Percentiles rank a stretch among this genome's conserved stretches.
These are phyloP conservation scores for Rhododendron henanense DNA, from an alignment of 148 eudicot genomes.

Conservation along the genomic window DNA sequence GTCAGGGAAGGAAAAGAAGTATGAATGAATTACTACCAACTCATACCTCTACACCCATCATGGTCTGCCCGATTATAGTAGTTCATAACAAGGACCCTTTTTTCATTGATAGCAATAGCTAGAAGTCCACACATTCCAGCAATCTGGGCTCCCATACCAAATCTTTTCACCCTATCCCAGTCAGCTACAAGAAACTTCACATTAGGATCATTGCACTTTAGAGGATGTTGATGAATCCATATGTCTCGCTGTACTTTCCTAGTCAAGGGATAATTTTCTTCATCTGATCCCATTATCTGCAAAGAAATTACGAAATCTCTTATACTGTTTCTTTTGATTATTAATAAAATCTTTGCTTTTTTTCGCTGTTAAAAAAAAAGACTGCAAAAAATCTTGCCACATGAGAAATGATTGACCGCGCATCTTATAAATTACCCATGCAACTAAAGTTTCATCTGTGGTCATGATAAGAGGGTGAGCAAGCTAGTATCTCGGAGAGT, in stretches of 20 bases:
- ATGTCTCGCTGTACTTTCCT: constrained; percentile 89
- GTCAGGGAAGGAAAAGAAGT: background rate
- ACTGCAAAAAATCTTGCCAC: background rate
- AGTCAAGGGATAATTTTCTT: constrained; percentile 89
- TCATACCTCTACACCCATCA: constrained; percentile 80
- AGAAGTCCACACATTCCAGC: constrained; percentile 87
- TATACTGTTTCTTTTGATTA: no score
- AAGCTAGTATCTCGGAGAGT: no score
- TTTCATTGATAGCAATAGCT: constrained; percentile 74
- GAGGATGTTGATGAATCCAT: constrained; percentile 93
- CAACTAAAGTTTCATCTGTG: no score
- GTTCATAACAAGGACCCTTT: constrained; percentile 68
- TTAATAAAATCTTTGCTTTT: no score
- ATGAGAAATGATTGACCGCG: no score
- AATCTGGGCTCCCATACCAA: constrained; percentile 91
- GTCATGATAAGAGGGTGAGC: no score
- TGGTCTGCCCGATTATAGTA: constrained; percentile 95
- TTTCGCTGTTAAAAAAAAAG: no score
- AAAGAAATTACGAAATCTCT: background rate
- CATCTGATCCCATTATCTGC: constrained; percentile 80
- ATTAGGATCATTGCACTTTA: constrained; percentile 54
- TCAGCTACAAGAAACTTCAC: constrained; percentile 81
- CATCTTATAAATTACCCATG: no score
- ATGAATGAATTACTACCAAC: no score
- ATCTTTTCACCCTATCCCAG: constrained; percentile 75